Percentiles rank a stretch among this genome's conserved stretches.
These are phyloP conservation scores for Corchorus capsularis DNA, from an alignment of 345 rosid species.

Conservation along the genomic window DNA sequence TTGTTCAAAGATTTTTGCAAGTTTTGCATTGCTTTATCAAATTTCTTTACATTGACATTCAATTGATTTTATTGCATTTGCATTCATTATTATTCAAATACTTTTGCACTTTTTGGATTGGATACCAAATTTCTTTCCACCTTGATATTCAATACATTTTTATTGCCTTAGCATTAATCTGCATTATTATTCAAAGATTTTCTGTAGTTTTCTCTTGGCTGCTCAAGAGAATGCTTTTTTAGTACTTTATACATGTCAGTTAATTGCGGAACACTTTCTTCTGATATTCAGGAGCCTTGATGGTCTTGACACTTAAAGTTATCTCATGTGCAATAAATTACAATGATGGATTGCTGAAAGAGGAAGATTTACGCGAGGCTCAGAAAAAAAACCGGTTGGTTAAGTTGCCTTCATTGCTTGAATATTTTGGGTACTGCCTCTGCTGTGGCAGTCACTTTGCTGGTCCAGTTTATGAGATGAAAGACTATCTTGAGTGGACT, in stretches of 20 bases:
- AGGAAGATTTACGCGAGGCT: conserved; percentile 72
- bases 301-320: conserved; percentile 95
- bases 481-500: conserved; percentile 95
- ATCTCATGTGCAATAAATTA: conserved; percentile 91
- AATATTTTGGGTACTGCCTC: conserved; percentile 88
- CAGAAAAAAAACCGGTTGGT: conserved; percentile 81
- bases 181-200: background rate
- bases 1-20: no score
- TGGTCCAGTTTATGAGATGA: conserved; percentile 94
- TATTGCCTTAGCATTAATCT: background rate
- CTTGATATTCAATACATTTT: background rate
- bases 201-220: background rate
- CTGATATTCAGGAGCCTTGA: conserved; percentile 69
- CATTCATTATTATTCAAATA: no score
- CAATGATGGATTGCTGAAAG: conserved; percentile 77
- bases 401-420: conserved; percentile 72
- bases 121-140: background rate
- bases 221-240: background rate
- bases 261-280: conserved; percentile 10
- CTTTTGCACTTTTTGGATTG: background rate
- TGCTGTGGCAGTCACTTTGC: conserved; percentile 97
- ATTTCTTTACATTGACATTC: no score
- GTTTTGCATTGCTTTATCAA: no score
- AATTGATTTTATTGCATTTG: no score
- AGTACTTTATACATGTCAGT: background rate